These are phyloP conservation scores for Schizochytrium sp. DNA, from an alignment of 108 stramenopile genomes.

Conservation along the genomic window DNA sequence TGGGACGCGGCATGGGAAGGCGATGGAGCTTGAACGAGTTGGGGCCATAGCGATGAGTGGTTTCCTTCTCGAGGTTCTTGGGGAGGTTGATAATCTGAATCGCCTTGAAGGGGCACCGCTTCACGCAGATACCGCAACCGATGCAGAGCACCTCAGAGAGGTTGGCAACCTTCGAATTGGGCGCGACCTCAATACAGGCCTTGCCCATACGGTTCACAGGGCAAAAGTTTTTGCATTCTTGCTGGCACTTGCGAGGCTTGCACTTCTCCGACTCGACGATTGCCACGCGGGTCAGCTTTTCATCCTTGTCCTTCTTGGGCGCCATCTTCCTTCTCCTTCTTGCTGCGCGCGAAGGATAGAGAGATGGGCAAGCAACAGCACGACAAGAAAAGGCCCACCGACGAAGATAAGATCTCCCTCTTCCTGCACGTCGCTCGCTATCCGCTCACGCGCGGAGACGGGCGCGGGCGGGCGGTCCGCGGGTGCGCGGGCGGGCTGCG, in stretches of 20 bases:
- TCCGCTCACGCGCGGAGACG: too few species aligned
- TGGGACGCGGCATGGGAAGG: constrained; percentile 92
- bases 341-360: too few species aligned
- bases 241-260: constrained; percentile 40
- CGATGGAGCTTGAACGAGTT: constrained; percentile 98
- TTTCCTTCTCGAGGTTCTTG: constrained; percentile 78
- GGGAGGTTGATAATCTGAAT: constrained; percentile 96
- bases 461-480: too few species aligned
- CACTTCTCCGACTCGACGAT: constrained; percentile 21
- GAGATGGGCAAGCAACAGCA: too few species aligned
- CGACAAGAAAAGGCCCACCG: too few species aligned
- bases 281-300: constrained; percentile 30
- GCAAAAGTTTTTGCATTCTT: constrained; percentile 30
- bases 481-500: too few species aligned
- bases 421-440: too few species aligned
- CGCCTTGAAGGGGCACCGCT: constrained; percentile 94
- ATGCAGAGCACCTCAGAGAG: constrained; percentile 53
- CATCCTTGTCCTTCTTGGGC: constrained; percentile 14
- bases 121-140: constrained; percentile 96
- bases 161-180: constrained; percentile 32
- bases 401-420: too few species aligned
- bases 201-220: constrained; percentile 39
- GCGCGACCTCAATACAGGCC: constrained; percentile 37
- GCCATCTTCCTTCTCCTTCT: background rate
- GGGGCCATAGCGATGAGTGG: constrained; percentile 96